A percentile compares a stretch with the other conserved stretches of the same genome.
Evolutionary conservation across 176 grass and related monocot genomes (phyloP).

Genomic region (Musa acuminata): DNA sequence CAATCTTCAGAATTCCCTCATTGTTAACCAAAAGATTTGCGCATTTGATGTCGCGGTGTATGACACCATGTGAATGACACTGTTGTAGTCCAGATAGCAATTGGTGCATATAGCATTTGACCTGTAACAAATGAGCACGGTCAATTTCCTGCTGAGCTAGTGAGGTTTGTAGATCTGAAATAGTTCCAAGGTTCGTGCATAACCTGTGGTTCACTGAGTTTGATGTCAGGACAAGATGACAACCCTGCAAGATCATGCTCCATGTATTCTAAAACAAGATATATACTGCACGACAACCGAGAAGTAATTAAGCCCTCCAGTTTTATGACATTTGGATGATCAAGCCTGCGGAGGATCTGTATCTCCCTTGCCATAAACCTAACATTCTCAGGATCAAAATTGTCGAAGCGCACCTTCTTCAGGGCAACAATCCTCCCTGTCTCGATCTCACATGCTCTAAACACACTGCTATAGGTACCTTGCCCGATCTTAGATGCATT

Average conservation of each 20-base stretch:
- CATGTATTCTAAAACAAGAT: constrained; percentile 56
- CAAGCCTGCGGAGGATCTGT: constrained; percentile 38
- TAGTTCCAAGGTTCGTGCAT: not conserved
- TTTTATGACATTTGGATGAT: constrained; percentile 46
- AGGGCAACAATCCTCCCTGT: constrained; percentile 35
- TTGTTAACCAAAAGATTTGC: constrained; percentile 76
- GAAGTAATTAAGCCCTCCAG: constrained; percentile 51
- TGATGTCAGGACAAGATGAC: constrained; percentile 34
- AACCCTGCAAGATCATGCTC: constrained; percentile 49
- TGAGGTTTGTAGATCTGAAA: not conserved
- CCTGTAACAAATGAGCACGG: constrained; percentile 25
- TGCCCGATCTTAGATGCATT: constrained; percentile 37
- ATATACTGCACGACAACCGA: constrained; percentile 33
- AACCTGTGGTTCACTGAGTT: constrained; percentile 36
- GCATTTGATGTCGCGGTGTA: constrained; percentile 96
- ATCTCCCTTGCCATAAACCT: constrained; percentile 44
- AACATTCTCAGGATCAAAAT: constrained; percentile 39
- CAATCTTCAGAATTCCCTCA: constrained; percentile 75
- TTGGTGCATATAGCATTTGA: constrained; percentile 95
- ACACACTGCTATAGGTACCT: constrained; percentile 48
- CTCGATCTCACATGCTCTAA: constrained; percentile 35
- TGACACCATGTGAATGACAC: constrained; percentile 67
- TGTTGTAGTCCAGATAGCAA: constrained; percentile 72
- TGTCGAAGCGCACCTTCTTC: constrained; percentile 44
- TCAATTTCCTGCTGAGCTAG: not conserved